These are phyloP conservation scores for Pistacia integerrima DNA, from an alignment of 345 rosid species.

Conservation along the genomic window DNA sequence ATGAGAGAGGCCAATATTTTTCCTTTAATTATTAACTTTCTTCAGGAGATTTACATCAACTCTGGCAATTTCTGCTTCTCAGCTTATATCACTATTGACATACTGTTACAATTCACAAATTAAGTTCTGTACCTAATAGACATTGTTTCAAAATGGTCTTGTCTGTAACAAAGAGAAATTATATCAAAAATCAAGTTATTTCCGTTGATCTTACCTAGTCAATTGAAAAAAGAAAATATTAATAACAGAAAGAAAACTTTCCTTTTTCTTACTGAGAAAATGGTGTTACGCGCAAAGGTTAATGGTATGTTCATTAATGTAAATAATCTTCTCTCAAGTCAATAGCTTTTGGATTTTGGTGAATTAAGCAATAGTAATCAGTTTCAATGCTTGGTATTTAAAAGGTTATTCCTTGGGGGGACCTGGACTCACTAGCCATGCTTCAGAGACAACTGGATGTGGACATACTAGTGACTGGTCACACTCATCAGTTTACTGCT, in stretches of 20 bases:
- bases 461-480: conserved; percentile 94
- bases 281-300: neutral
- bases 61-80: too few relatives aligned
- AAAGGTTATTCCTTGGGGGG: conserved; percentile 98
- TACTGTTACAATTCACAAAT: too few relatives aligned
- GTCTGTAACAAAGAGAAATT: neutral
- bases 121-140: too few relatives aligned
- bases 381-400: conserved; percentile 13
- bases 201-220: neutral
- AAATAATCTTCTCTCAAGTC: neutral
- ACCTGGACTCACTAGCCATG: conserved; percentile 92
- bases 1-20: too few relatives aligned
- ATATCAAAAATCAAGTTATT: neutral
- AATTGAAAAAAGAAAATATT: too few relatives aligned
- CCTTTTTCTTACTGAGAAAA: neutral
- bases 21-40: too few relatives aligned
- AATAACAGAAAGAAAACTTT: neutral
- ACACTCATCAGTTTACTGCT: conserved; percentile 95
- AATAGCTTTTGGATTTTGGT: neutral
- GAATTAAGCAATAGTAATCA: neutral
- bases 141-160: too few relatives aligned
- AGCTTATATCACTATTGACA: too few relatives aligned
- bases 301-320: neutral
- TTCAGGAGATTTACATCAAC: too few relatives aligned
- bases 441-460: conserved; percentile 94